Evolutionary conservation across 1,139 yeast species (phyloP), one percentile per base, ranked within the genome.

Genomic region (Suhomyces kunorum): DNA sequence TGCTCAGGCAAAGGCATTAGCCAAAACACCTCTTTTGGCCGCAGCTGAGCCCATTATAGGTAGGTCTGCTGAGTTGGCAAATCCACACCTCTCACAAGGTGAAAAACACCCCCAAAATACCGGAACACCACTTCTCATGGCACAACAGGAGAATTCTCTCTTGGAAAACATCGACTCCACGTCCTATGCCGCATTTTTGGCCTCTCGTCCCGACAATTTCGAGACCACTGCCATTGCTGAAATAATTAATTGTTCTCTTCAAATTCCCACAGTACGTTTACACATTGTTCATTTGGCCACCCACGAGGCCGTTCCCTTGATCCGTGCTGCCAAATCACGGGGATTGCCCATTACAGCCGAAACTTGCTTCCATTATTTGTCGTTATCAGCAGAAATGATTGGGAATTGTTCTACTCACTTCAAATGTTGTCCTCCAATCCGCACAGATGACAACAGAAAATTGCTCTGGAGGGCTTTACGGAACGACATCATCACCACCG

Each of bases 361-460:
- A 62, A 89, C 98, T 0, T 89, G 97, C 61, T 90, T 87, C 78
- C 98, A 90, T 60, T 90, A 90, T 59, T 71, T 90, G 38, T 74
- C 92, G 1, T 71, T 90, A 28, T 71, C 76, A 15, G 86, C 96
- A 4, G 96, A 89, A 56, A 72, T 72, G 24, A 86, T 90, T 39
- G 81, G 88, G 18, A 75, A 80, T 54, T 78, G 86, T 45, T 80
- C 83, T 15, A 89, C 97, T 3, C 86, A 82, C 55, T 87, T 76
- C 73, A 90, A 90, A 64, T 90, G 97, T 62, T 89, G 96, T 62
- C 98, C 98, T 2, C 98, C 98, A 5, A 88, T 90, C 50, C 76
- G 97, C 50, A 71, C 85, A 1, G 80, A 83, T 46, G 72, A 71
- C 33, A 90, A 89, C 63, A 74, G 92, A 50, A 68, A 74, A 36